Percentiles rank a stretch among this genome's conserved stretches.
These are phyloP conservation scores for Cytospora paraplurivora DNA, from an alignment of 2,329 filamentous ascomycete genomes.

Conservation along the genomic window DNA sequence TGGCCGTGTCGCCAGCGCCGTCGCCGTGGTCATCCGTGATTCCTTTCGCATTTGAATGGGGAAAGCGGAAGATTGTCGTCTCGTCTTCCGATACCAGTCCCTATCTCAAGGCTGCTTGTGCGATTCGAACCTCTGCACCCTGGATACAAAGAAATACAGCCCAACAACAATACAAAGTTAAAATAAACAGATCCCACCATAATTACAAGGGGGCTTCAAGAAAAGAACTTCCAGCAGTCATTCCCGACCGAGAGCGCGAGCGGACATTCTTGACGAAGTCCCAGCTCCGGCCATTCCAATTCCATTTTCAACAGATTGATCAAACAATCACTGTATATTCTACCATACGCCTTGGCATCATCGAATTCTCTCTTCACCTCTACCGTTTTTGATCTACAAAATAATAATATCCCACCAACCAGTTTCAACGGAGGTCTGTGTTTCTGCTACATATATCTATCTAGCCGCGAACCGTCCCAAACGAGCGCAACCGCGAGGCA, in stretches of 20 bases:
- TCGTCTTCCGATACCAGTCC: not conserved
- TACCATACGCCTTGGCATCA: not conserved
- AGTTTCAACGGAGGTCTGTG: not conserved
- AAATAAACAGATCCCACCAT: not conserved
- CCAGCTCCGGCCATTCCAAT: not conserved
- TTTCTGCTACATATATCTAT: not conserved
- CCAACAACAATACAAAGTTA: not conserved
- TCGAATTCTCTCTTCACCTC: too few species aligned
- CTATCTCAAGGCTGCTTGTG: not conserved
- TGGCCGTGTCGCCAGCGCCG: conserved; percentile 7
- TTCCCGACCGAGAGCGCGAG: conserved; percentile 6
- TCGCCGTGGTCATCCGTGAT: not conserved
- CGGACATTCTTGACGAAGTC: conserved; percentile 20
- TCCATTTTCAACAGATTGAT: conserved; percentile 11
- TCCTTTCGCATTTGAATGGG: conserved; percentile 1
- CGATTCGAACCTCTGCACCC: not conserved
- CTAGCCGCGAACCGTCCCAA: not conserved
- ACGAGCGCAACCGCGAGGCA: not conserved
- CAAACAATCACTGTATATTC: conserved; percentile 20
- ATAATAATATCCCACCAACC: not conserved
- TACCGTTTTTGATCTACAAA: not conserved
- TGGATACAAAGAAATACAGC: not conserved
- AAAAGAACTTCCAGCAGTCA: conserved; percentile 1
- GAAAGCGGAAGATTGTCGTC: conserved; percentile 4
- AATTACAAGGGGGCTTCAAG: too few species aligned